A percentile compares a stretch with the other conserved stretches of the same genome.
phyloP scores from a whole-genome alignment of 202 grass and related monocot species.

The Cymbopogon flexuosus region DNA sequence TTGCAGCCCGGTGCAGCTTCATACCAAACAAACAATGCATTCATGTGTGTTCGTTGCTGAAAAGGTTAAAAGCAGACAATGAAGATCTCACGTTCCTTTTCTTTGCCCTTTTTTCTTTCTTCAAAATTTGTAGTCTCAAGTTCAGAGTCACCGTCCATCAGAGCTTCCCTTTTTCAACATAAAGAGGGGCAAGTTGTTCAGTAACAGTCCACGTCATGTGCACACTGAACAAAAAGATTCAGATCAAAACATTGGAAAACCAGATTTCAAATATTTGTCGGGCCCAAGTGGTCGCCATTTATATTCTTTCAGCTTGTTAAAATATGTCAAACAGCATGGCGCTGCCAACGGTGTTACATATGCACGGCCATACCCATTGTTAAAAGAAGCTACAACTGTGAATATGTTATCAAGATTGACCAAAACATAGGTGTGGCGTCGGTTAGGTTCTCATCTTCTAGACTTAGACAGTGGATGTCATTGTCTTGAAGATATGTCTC shows the following conservation, averaged over 20 bases:
- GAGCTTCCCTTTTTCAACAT: background rate
- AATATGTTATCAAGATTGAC: background rate
- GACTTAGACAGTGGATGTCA: constrained; percentile 26
- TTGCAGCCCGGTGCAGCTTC: background rate
- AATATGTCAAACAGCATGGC: background rate
- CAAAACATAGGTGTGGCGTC: constrained; percentile 15
- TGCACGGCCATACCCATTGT: background rate
- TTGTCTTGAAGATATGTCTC: constrained; percentile 38
- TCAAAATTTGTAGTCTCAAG: background rate
- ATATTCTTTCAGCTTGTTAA: no score
- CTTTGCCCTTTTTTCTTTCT: background rate
- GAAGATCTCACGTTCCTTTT: background rate
- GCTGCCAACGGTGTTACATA: background rate
- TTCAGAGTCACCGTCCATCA: background rate
- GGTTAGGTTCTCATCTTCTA: constrained; percentile 20
- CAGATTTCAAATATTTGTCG: background rate
- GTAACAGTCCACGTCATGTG: background rate
- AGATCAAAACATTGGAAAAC: background rate
- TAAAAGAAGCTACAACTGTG: background rate
- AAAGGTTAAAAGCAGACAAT: constrained; percentile 9
- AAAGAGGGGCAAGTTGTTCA: background rate
- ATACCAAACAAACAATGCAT: constrained; percentile 6
- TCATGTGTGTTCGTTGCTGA: background rate
- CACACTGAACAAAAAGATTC: background rate
- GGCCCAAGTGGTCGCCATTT: no score